Base-by-base conservation (phyloP, 176 grass and related monocot genomes). In the Puya raimondii region DNA sequence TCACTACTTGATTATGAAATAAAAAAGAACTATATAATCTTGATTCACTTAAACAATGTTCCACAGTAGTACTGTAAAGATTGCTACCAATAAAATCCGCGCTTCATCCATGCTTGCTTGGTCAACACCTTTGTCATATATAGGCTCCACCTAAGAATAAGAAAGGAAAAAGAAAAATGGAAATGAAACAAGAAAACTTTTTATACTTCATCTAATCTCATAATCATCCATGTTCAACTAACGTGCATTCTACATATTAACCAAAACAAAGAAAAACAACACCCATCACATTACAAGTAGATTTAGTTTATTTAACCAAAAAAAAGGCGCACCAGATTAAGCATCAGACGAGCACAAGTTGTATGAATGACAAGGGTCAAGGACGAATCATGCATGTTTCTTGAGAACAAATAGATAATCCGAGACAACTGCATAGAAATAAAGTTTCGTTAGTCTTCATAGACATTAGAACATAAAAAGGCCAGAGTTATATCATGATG, bases 331-430 rank as follows among this genome's bases (percentile, higher is more conserved):
- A 99, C 94, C 94, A 99, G 82, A 88, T 99, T 99, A 54, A 99
- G 87, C 94, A 99, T 91, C 26, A 99, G 81, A 12, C 94, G 94
- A 66, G 90, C 94, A 84, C 86, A 99, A 33, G 94, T 99, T 50
- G 94, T 99, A 70, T 99, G 94, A 71, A 99, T 93, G 68, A 91
- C 83, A 27, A 99, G 80, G 64, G 87, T 93, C 78, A 99, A 82
- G 7, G 94, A 99, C 64, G 94, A 93, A 87, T 99, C 94, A 16
- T 99, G 94, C 90, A 99, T 93, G 84, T 93, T 99, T 80, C 94
- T 81, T 74, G 94, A 99, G 78, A 99, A 99, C 48, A 99, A 74
- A 83, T 99, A 99, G 53, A 93, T 93, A 76, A 99, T 93, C 71
- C 94, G 80, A 77, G 94, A 99, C 57, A 99, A 64, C 94, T 99